Conservation (phyloP, 2,329 filamentous ascomycete species). For the Colletotrichum aenigma region DNA sequence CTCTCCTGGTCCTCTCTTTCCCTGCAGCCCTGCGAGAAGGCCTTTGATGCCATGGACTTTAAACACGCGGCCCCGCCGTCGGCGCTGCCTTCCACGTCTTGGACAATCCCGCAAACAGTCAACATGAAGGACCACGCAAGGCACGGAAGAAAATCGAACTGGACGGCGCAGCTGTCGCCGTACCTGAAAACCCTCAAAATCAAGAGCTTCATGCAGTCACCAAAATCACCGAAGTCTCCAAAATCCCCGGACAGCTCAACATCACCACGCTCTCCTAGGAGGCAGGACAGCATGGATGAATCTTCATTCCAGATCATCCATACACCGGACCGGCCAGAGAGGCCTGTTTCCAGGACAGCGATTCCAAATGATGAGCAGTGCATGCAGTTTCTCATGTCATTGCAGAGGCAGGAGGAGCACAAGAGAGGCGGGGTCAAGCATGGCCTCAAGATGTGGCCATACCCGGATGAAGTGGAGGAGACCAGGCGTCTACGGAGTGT, state of each 20-base stretch:
- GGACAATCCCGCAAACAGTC: constrained; percentile 13
- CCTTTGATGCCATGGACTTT: constrained; percentile 16
- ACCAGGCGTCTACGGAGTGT: background rate
- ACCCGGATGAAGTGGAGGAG: constrained; percentile 4
- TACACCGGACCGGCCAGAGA: constrained; percentile 18
- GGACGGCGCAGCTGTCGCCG: constrained; percentile 14
- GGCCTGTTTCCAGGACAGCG: constrained; percentile 13
- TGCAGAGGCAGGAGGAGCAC: constrained; percentile 15
- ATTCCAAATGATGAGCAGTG: constrained; percentile 21
- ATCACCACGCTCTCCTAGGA: background rate
- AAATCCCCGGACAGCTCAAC: background rate
- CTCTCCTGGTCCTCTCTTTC: background rate
- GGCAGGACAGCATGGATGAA: background rate
- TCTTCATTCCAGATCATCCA: constrained; percentile 13
- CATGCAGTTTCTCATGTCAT: constrained; percentile 20
- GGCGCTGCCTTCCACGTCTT: constrained; percentile 1
- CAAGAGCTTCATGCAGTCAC: constrained; percentile 6
- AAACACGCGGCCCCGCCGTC: constrained; percentile 8
- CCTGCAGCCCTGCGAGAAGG: background rate
- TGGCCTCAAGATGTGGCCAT: constrained; percentile 7
- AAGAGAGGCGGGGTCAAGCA: background rate
- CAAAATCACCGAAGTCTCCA: background rate
- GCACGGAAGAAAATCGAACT: constrained; percentile 12
- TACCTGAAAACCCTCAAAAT: constrained; percentile 8
- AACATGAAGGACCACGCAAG: constrained; percentile 18